Evolutionary conservation across 495 filamentous ascomycete species (phyloP), one percentile per base, ranked within the genome.

Genomic region (Pyronema omphalodes): DNA sequence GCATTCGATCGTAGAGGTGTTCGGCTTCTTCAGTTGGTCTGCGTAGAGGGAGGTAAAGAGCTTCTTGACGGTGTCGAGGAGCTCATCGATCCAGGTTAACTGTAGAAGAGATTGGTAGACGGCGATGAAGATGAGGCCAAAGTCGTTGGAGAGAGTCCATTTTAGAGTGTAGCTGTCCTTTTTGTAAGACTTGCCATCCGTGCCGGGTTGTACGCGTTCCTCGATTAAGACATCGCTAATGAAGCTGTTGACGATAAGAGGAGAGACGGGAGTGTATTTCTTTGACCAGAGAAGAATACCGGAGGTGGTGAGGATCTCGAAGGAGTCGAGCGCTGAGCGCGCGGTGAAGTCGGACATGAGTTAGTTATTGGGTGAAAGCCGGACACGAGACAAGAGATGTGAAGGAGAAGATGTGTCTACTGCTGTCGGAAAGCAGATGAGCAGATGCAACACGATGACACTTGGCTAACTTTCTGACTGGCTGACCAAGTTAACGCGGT

Each of bases 151-250:
- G 40, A 80, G 80, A 33, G 84, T 85, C 88, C 89, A 98, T 66
- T 93, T 91, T 62, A 96, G 68, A 0, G 88, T 96, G 67, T 96
- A 93, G 59, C 89, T 85, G 62, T 96, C 91, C 62, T 85, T 82
- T 69, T 81, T 89, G 71, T 87, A 95, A 0, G 79, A 74, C 56
- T 75, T 76, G 55, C 74, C 71, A 58, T 71, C 74, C 39, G 70
- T 71, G 47, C 76, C 75, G 37, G 82, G 73, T 52, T 74, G 73
- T 37, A 82, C 81, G 64, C 79, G 80, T 68, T 95, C 91, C 69
- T 96, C 93, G 65, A 98, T 94, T 71, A 98, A 89, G 65, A 95
- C 82, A 67, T 96, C 88, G 66, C 79, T 79, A 71, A 98, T 93
- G 67, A 96, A 83, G 71, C 81, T 83, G 71, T 98, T 93, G 71